Evolutionary conservation across 192 early-diverging fungal genomes (phyloP).

Genomic region (Anaeromyces robustus): DNA sequence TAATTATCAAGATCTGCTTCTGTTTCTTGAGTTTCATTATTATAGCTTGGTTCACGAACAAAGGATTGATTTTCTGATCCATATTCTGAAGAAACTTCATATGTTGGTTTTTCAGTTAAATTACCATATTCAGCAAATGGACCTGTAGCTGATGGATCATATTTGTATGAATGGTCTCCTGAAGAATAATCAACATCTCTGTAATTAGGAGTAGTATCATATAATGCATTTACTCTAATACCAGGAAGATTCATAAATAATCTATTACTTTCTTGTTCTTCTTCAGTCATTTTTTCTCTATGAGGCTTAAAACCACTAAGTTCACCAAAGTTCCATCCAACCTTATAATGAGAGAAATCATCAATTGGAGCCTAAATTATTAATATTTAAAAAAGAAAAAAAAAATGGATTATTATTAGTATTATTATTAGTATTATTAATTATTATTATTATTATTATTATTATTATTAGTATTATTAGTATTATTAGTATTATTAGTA

Average conservation of each 20-base stretch:
- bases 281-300: background rate
- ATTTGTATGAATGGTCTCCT: background rate
- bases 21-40: background rate
- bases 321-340: background rate
- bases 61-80: background rate
- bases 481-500: too few species aligned
- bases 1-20: background rate
- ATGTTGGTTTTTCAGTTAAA: background rate
- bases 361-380: background rate
- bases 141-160: background rate
- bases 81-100: background rate
- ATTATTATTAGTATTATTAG: too few species aligned
- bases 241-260: background rate
- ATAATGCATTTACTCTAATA: background rate
- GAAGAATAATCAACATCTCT: background rate
- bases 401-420: too few species aligned
- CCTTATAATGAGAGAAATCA: background rate
- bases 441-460: too few species aligned
- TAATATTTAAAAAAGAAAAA: too few species aligned
- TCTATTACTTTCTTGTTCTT: background rate
- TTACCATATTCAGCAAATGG: background rate
- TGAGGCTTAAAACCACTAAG: background rate
- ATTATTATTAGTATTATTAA: too few species aligned
- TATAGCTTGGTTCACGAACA: background rate
- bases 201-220: background rate